Conservation (phyloP, 345 rosid species). For the Salix dunnii region DNA sequence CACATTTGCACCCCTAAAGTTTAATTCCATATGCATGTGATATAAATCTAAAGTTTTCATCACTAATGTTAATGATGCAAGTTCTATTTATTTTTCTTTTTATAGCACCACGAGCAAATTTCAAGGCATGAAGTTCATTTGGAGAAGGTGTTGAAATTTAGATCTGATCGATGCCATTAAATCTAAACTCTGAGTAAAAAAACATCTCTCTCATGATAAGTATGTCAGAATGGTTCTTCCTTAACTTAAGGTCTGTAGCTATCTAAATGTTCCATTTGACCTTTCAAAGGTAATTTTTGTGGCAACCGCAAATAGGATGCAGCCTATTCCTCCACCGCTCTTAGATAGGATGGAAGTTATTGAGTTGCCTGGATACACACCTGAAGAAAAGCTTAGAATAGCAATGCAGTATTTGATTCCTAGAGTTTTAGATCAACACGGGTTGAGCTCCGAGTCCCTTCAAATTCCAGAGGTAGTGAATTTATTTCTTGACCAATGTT, state of each 20-base stretch:
- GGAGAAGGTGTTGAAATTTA: background rate
- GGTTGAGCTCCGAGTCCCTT: conserved; percentile 76
- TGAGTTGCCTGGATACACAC: conserved; percentile 95
- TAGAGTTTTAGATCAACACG: conserved; percentile 93
- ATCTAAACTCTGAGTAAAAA: background rate
- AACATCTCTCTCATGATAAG: conserved; percentile 2
- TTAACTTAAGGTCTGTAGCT: conserved; percentile 60
- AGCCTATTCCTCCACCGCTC: conserved; percentile 96
- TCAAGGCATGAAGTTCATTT: conserved; percentile 7
- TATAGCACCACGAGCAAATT: background rate
- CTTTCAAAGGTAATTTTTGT: conserved; percentile 92
- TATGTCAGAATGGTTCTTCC: conserved; percentile 30
- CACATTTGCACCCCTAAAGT: background rate
- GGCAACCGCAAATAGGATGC: conserved; percentile 90
- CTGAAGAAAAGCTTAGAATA: conserved; percentile 90
- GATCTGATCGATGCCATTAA: conserved; percentile 10
- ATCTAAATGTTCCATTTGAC: conserved; percentile 95
- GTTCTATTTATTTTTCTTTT: background rate
- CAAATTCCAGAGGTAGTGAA: conserved; percentile 86
- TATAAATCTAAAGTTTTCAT: background rate
- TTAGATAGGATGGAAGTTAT: conserved; percentile 97
- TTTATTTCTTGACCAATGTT: background rate
- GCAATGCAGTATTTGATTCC: conserved; percentile 94
- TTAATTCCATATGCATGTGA: background rate
- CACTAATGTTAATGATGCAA: background rate